A percentile compares a stretch with the other conserved stretches of the same genome.
phyloP scores from a whole-genome alignment of 805 yeast species.

The Kazachstania psychrophila region DNA sequence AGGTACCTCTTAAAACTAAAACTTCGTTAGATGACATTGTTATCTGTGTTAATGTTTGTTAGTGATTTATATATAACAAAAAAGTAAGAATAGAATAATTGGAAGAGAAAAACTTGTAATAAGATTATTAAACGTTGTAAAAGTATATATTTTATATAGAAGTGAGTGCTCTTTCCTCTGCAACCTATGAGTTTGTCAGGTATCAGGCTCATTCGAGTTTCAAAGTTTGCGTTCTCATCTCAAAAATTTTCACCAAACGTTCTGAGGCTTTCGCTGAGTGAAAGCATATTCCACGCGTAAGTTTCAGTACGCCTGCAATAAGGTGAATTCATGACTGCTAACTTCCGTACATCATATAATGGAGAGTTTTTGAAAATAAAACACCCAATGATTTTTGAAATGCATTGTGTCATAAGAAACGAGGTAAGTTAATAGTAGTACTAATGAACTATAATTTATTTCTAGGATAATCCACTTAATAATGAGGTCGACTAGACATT shows the following conservation, averaged over 20 bases:
- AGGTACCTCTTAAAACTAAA: constrained; percentile 99
- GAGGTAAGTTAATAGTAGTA: too few relatives aligned
- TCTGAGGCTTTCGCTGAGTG: constrained; percentile 18
- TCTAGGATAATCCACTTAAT: too few relatives aligned
- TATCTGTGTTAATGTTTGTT: constrained; percentile 9
- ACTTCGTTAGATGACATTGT: constrained; percentile 78
- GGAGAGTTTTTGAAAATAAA: background rate
- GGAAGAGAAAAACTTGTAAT: too few relatives aligned
- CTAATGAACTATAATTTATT: too few relatives aligned
- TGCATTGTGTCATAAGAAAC: background rate
- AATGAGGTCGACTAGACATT: too few relatives aligned
- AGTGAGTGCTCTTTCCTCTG: too few relatives aligned
- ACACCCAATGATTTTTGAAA: constrained; percentile 3
- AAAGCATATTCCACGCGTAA: constrained; percentile 10
- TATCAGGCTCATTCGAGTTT: too few relatives aligned
- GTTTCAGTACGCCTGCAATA: constrained; percentile 9
- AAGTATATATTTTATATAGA: too few relatives aligned
- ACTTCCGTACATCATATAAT: background rate
- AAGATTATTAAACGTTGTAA: too few relatives aligned
- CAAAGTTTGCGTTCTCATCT: constrained; percentile 12
- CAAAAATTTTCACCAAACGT: constrained; percentile 20
- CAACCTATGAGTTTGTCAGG: too few relatives aligned
- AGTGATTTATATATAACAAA: constrained; percentile 1
- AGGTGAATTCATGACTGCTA: background rate
- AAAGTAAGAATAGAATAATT: constrained; percentile 1